Base-by-base conservation (phyloP, 176 grass and related monocot genomes). In the Aechmea fasciata region DNA sequence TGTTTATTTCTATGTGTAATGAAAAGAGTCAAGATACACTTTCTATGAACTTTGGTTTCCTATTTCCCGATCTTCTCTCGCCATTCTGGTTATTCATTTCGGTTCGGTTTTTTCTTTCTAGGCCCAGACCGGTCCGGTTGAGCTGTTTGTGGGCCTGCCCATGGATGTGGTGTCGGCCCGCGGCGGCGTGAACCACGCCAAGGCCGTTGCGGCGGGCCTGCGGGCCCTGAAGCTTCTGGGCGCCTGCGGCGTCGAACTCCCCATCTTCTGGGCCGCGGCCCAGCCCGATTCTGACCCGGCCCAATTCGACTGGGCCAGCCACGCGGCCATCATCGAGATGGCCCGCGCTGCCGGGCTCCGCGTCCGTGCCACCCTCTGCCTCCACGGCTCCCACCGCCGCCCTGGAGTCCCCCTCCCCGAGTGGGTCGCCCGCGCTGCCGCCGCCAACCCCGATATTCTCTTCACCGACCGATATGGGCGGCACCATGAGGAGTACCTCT, bases 191-290 rank as follows among this genome's bases (percentile, higher is more conserved):
- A 96, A 87, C 76, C 76, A 83, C 49, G 63, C 72, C 25, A 75
- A 50, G 77, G 93, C 79, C 64, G 74, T 96, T 11, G 71, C 68
- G 7, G 81, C 83, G 2, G 93, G 88, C 17, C 69, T 96, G 3
- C 88, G 93, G 0, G 89, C 93, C 11, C 76, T 96, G 0, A 70
- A 86, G 51, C 89, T 96, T 49, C 81, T 92, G 3, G 88, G 89
- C 47, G 93, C 70, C 13, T 65, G 85, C 26, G 93, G 93, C 66
- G 93, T 92, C n/a, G 93, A 96, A 64, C 76, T 96, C 48, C 93
- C 89, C 1, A 76, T 92, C 50, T 96, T 80, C 52, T 96, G 93
- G 93, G 78, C 85, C 3, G 83, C 87, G 62, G 81, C 22, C 48
- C 85, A 92, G 79, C 82, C 82, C 2, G 65, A 81, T 26, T 83